Evolutionary conservation across 495 filamentous ascomycete species (phyloP).

Genomic region (Penicillium nucicola): DNA sequence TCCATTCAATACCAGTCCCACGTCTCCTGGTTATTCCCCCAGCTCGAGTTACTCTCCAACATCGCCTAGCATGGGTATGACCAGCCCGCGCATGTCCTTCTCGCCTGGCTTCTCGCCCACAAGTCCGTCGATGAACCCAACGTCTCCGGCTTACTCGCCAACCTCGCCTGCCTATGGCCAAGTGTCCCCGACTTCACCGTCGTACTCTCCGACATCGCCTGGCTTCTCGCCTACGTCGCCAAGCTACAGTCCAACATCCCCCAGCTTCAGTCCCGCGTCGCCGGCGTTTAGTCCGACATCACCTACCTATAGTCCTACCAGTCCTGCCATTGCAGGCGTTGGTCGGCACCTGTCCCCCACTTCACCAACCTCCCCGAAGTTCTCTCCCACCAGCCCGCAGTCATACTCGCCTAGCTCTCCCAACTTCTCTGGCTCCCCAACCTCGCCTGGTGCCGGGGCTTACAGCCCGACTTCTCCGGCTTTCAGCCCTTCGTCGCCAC

Average conservation of each 20-base stretch:
- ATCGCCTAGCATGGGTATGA: slow-evolving; percentile 58
- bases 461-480: slow-evolving; percentile 56
- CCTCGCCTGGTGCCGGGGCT: slow-evolving; percentile 51
- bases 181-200: slow-evolving; percentile 65
- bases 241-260: slow-evolving; percentile 61
- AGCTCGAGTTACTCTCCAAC: slow-evolving; percentile 65
- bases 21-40: slow-evolving; percentile 73
- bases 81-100: slow-evolving; percentile 52
- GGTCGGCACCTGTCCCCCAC: slow-evolving; percentile 59
- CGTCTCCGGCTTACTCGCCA: slow-evolving; percentile 80
- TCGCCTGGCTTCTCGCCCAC: slow-evolving; percentile 59
- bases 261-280: slow-evolving; percentile 58
- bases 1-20: slow-evolving; percentile 76
- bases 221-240: slow-evolving; percentile 74
- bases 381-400: slow-evolving; percentile 67
- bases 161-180: slow-evolving; percentile 69
- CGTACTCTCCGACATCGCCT: slow-evolving; percentile 81
- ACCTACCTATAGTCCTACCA: slow-evolving; percentile 67
- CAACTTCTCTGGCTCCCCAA: slow-evolving; percentile 59
- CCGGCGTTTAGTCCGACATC: slow-evolving; percentile 56
- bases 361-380: slow-evolving; percentile 66
- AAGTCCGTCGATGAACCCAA: slow-evolving; percentile 69
- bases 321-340: slow-evolving; percentile 52
- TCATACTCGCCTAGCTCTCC: slow-evolving; percentile 78
- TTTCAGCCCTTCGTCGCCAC: slow-evolving; percentile 49